A percentile compares a stretch with the other conserved stretches of the same genome.
Evolutionary conservation across 2,329 filamentous ascomycete genomes (phyloP).

Genomic region (Myriosclerotinia curreyana): DNA sequence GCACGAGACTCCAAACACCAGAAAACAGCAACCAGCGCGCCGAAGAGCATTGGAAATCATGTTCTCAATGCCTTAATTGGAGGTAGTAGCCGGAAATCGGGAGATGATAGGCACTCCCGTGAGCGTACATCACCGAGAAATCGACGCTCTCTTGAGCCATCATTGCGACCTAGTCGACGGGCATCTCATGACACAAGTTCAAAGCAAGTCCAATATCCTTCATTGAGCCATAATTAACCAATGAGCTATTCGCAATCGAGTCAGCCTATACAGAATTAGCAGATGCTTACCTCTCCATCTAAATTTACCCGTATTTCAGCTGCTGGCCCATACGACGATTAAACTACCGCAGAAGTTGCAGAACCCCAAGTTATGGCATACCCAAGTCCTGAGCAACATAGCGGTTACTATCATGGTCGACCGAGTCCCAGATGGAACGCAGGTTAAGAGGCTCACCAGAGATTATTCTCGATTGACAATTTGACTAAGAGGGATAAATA

Average conservation of each 20-base stretch:
- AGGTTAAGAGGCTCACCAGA: not conserved
- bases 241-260: not conserved
- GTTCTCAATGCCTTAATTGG: not conserved
- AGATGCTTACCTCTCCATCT: not conserved
- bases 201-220: not conserved
- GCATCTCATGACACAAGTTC: not conserved
- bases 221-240: not conserved
- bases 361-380: not conserved
- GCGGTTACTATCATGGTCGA: not conserved
- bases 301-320: not conserved
- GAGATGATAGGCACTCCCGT: no score
- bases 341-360: not conserved
- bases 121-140: no score
- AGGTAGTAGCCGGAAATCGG: not conserved
- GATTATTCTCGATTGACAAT: no score
- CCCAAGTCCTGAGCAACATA: not conserved
- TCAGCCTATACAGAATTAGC: not conserved
- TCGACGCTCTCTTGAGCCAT: conserved; percentile 3
- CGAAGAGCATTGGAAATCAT: not conserved
- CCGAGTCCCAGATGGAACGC: not conserved
- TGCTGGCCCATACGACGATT: not conserved
- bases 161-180: not conserved
- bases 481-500: not conserved
- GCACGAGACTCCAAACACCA: not conserved
- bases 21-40: not conserved